These are phyloP conservation scores for Austroboletus eburneus DNA, from an alignment of 768 basidiomycete species.

Conservation along the genomic window DNA sequence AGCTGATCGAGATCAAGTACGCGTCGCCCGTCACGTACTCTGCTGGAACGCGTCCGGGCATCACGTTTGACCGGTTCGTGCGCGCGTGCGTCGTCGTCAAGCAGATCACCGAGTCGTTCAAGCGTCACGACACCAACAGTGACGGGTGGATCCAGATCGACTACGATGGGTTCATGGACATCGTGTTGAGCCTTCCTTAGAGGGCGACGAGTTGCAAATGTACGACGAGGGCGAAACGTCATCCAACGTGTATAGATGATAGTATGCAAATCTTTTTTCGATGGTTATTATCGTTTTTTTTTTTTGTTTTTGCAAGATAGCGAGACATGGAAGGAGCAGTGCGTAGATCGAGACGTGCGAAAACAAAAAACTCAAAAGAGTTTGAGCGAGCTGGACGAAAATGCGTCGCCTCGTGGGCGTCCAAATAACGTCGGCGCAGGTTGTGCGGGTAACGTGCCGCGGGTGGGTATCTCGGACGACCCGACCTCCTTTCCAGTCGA, in stretches of 20 bases:
- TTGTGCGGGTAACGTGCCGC: slow-evolving; percentile 22
- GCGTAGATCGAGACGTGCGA: no score
- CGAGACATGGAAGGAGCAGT: no score
- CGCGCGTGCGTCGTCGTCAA: slow-evolving; percentile 81
- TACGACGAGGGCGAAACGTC: background rate
- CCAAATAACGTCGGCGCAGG: slow-evolving; percentile 22
- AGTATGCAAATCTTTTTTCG: background rate
- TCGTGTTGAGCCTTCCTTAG: slow-evolving; percentile 45
- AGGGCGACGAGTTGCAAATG: background rate
- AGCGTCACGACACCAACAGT: slow-evolving; percentile 56
- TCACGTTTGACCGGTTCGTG: slow-evolving; percentile 84
- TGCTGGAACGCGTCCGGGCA: slow-evolving; percentile 45
- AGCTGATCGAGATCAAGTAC: slow-evolving; percentile 74
- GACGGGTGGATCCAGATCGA: slow-evolving; percentile 52
- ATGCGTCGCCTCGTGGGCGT: slow-evolving; percentile 31
- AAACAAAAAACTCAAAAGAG: slow-evolving; percentile 9
- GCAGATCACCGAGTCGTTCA: slow-evolving; percentile 71
- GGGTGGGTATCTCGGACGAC: slow-evolving; percentile 34
- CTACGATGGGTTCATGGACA: slow-evolving; percentile 54
- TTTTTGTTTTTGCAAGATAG: no score
- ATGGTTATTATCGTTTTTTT: background rate
- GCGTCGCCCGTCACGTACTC: slow-evolving; percentile 38
- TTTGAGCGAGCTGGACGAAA: slow-evolving; percentile 25
- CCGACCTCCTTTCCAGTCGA: slow-evolving; percentile 42
- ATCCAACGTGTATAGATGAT: no score